Evolutionary conservation across 257 asterid species (phyloP).

Genomic region (Solanum paucissectum): DNA sequence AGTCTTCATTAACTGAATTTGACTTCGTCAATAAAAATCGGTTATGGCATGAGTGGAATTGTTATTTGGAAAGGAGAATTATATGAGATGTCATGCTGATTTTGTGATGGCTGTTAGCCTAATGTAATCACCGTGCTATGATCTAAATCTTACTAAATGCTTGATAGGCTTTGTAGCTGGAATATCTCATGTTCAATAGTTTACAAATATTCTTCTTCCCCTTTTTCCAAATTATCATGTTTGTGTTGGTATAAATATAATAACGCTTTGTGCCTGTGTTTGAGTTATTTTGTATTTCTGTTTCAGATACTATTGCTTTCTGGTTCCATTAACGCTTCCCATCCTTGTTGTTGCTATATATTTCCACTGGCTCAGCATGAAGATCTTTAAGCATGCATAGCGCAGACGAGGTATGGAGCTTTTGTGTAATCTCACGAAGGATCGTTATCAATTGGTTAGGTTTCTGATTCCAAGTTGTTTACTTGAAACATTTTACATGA

Average conservation of each 20-base stretch:
- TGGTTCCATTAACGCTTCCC: conserved; percentile 67
- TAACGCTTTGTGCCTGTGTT: neutral
- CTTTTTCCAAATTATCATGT: neutral
- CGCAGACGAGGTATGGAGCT: neutral
- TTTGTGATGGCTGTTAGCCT: neutral
- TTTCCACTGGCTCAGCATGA: conserved; percentile 83
- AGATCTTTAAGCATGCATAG: conserved; percentile 82
- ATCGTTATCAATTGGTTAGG: neutral
- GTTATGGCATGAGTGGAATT: neutral
- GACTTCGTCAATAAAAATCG: neutral
- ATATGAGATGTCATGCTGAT: neutral
- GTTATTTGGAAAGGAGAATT: neutral
- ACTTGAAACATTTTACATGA: neutral
- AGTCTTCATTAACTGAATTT: neutral
- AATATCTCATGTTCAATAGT: neutral
- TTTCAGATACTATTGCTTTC: conserved; percentile 76
- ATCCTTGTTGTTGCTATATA: conserved; percentile 54
- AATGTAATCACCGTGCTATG: neutral
- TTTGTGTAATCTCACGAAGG: neutral
- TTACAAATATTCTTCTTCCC: neutral
- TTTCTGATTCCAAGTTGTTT: neutral
- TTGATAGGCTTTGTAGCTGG: neutral
- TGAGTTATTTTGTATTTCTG: neutral
- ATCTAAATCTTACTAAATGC: neutral
- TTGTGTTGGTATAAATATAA: neutral